Percentiles rank a stretch among this genome's conserved stretches.
These are phyloP conservation scores for Leccinum ponderosum DNA, from an alignment of 1,284 basidiomycete species.

Conservation along the genomic window DNA sequence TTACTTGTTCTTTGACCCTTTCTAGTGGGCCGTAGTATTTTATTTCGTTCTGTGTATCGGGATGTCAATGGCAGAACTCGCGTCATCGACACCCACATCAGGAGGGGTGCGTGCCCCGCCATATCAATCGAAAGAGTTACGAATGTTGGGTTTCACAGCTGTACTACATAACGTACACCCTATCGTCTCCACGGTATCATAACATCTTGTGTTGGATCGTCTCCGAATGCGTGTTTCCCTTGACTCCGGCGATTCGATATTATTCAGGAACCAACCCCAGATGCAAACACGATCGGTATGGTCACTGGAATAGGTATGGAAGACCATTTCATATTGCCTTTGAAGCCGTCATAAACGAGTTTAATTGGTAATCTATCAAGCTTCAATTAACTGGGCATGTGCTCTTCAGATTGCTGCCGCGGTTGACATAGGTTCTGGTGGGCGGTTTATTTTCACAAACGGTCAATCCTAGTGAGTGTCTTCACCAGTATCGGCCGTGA, in stretches of 20 bases:
- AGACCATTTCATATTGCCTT: background rate
- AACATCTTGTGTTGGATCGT: constrained; percentile 43
- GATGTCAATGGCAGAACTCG: background rate
- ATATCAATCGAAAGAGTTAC: background rate
- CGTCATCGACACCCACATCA: background rate
- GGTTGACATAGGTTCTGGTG: constrained; percentile 34
- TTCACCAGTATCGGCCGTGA: background rate
- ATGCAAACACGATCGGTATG: constrained; percentile 41
- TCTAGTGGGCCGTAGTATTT: background rate
- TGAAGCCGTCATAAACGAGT: background rate
- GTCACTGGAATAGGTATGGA: constrained; percentile 34
- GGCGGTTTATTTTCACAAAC: constrained; percentile 32
- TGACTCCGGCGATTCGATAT: background rate
- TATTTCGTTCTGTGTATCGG: constrained; percentile 1
- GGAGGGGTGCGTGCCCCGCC: background rate
- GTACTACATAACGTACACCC: constrained; percentile 42
- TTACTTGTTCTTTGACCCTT: background rate
- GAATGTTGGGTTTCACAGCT: constrained; percentile 15
- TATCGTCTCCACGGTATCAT: constrained; percentile 35
- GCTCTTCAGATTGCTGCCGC: constrained; percentile 41
- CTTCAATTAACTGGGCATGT: constrained; percentile 46
- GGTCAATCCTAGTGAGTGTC: constrained; percentile 33
- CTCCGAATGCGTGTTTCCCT: constrained; percentile 1
- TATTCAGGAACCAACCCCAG: constrained; percentile 17
- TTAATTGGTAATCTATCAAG: constrained; percentile 12